Evolutionary conservation across 768 basidiomycete genomes (phyloP).

Genomic region (Suillus fuscotomentosus): DNA sequence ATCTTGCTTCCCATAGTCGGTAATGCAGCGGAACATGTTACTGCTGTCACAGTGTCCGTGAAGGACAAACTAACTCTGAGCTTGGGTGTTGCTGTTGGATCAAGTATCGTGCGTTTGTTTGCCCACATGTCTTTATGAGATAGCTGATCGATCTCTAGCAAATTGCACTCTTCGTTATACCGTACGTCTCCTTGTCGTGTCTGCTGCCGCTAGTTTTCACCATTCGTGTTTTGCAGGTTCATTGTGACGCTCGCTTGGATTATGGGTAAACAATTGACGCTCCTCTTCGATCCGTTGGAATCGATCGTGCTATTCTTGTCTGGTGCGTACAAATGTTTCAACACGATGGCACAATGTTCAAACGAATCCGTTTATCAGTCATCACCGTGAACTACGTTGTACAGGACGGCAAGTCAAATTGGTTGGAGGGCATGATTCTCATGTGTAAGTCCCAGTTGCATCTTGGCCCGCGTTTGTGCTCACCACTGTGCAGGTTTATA

Average conservation of each 20-base stretch:
- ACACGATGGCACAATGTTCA: conserved; percentile 29
- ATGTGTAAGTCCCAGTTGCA: conserved; percentile 43
- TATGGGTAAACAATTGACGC: conserved; percentile 72
- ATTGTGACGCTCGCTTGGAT: conserved; percentile 82
- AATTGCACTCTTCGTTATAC: conserved; percentile 69
- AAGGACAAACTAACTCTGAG: conserved; percentile 88
- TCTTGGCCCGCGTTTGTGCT: conserved; percentile 3
- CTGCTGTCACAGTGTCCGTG: conserved; percentile 88
- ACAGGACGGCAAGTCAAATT: conserved; percentile 86
- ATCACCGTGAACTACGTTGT: conserved; percentile 85
- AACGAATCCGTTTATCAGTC: conserved; percentile 37
- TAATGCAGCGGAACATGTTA: conserved; percentile 89
- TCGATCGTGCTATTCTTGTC: conserved; percentile 36
- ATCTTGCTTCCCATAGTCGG: conserved; percentile 91
- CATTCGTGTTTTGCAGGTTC: conserved; percentile 40
- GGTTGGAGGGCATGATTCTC: conserved; percentile 87
- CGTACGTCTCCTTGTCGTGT: conserved; percentile 34
- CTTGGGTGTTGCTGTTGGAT: conserved; percentile 87
- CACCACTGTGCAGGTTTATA: conserved; percentile 40
- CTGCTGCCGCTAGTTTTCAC: neutral
- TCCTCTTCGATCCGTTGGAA: conserved; percentile 88
- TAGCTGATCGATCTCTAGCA: conserved; percentile 42
- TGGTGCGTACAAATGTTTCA: conserved; percentile 23
- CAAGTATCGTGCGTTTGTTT: conserved; percentile 60
- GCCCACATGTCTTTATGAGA: neutral